phyloP scores from a whole-genome alignment of 2,329 filamentous ascomycete genomes.

The Dactylella cylindrospora region DNA sequence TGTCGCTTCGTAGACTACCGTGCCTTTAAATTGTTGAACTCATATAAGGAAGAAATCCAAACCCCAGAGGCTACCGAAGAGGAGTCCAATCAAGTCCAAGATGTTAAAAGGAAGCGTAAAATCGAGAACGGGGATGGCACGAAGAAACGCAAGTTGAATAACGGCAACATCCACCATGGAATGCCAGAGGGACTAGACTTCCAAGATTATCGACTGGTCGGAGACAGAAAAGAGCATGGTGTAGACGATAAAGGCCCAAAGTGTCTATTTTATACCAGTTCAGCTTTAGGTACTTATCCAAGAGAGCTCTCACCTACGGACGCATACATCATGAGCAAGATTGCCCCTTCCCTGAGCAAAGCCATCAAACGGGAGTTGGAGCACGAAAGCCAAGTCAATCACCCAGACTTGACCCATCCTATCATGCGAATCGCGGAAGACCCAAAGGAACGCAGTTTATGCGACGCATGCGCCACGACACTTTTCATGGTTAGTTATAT shows the following conservation, averaged over 20 bases:
- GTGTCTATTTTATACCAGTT: conserved; percentile 15
- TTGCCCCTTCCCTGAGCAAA: conserved; percentile 12
- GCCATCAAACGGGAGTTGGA: conserved; percentile 18
- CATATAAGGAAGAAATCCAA: neutral
- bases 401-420: conserved; percentile 11
- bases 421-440: conserved; percentile 36
- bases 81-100: neutral
- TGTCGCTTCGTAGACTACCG: conserved; percentile 46
- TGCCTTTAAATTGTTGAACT: conserved; percentile 36
- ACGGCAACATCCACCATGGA: neutral
- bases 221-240: conserved; percentile 14
- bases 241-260: conserved; percentile 4
- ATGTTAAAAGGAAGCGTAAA: neutral
- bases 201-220: conserved; percentile 26
- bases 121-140: neutral
- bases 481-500: conserved; percentile 48
- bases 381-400: conserved; percentile 17
- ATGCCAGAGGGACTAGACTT: conserved; percentile 31
- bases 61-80: neutral
- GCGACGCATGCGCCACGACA: conserved; percentile 48
- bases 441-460: conserved; percentile 42
- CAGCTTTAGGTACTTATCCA: neutral
- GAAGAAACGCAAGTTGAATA: conserved; percentile 24
- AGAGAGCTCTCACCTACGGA: conserved; percentile 1
- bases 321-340: conserved; percentile 30